These are phyloP conservation scores for Sordariomycetes sp. DNA, from an alignment of 2,329 filamentous ascomycete genomes.

Conservation along the genomic window DNA sequence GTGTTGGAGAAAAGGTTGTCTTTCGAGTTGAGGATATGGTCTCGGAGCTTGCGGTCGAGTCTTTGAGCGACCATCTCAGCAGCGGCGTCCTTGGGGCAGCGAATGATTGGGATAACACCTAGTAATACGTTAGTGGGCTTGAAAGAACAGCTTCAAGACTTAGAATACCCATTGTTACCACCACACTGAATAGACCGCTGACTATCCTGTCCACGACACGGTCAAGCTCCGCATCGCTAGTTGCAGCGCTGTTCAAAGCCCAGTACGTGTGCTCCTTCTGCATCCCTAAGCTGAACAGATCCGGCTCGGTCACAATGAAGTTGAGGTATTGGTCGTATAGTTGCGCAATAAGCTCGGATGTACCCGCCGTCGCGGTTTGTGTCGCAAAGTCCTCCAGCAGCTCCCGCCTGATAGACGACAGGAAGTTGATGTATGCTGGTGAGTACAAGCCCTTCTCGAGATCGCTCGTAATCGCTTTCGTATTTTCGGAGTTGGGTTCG, in stretches of 20 bases:
- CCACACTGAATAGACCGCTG: conserved; percentile 92
- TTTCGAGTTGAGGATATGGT: conserved; percentile 95
- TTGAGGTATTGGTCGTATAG: conserved; percentile 96
- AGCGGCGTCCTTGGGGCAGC: conserved; percentile 85
- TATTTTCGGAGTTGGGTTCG: conserved; percentile 74
- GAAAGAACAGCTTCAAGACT: no score
- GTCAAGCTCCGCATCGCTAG: conserved; percentile 84
- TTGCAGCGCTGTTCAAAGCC: conserved; percentile 90
- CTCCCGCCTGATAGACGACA: conserved; percentile 83
- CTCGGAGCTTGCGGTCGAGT: conserved; percentile 87
- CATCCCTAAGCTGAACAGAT: conserved; percentile 90
- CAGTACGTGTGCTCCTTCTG: conserved; percentile 86
- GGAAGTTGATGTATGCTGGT: conserved; percentile 93
- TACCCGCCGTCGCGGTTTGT: conserved; percentile 75
- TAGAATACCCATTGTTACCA: conserved; percentile 84
- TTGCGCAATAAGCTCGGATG: conserved; percentile 82
- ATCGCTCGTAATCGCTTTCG: conserved; percentile 76
- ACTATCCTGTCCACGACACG: conserved; percentile 83
- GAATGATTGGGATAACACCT: conserved; percentile 90
- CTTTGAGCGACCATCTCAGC: conserved; percentile 92
- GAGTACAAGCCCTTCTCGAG: conserved; percentile 82
- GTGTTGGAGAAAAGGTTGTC: conserved; percentile 84
- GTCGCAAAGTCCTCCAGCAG: conserved; percentile 91
- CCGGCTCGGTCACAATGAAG: conserved; percentile 91
- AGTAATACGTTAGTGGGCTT: not conserved